Conservation (phyloP, 2,329 filamentous ascomycete species). For the Verticillium zaregamsianum region DNA sequence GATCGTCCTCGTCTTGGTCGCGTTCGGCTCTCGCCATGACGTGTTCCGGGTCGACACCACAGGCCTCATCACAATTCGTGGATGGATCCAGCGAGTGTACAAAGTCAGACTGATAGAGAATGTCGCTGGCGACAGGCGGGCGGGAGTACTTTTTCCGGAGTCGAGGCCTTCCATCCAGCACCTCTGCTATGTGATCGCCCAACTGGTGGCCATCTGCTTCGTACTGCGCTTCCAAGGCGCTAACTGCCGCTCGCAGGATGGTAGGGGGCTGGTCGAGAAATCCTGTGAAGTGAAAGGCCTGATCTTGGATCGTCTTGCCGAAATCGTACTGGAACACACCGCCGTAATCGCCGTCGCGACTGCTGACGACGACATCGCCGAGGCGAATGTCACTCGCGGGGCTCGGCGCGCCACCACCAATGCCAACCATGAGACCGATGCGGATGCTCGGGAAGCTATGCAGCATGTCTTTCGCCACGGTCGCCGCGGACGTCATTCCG, state of each 20-base stretch:
- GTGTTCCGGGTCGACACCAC: conserved; percentile 2
- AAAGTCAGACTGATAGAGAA: too few species aligned
- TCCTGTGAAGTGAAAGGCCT: too few species aligned
- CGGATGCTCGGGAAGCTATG: conserved; percentile 23
- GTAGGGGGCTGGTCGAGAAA: conserved; percentile 4
- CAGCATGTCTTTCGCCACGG: conserved; percentile 22
- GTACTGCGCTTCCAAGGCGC: not conserved
- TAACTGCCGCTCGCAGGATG: conserved; percentile 1
- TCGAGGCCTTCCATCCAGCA: not conserved
- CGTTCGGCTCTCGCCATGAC: not conserved
- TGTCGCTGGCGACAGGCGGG: too few species aligned
- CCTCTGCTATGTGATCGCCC: too few species aligned
- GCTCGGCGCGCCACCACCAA: conserved; percentile 16
- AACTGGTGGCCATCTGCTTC: not conserved
- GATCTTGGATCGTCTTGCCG: too few species aligned
- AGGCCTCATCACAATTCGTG: conserved; percentile 1
- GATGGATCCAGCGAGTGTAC: too few species aligned
- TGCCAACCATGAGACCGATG: conserved; percentile 28
- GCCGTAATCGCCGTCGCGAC: conserved; percentile 1
- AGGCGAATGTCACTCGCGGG: conserved; percentile 16
- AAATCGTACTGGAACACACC: too few species aligned
- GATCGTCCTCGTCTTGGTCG: not conserved
- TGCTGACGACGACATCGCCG: conserved; percentile 19
- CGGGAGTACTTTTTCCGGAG: too few species aligned
- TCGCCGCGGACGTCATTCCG: conserved; percentile 24